Evolutionary conservation across 2,329 filamentous ascomycete genomes (phyloP).

Genomic region (Penicillium sp.): DNA sequence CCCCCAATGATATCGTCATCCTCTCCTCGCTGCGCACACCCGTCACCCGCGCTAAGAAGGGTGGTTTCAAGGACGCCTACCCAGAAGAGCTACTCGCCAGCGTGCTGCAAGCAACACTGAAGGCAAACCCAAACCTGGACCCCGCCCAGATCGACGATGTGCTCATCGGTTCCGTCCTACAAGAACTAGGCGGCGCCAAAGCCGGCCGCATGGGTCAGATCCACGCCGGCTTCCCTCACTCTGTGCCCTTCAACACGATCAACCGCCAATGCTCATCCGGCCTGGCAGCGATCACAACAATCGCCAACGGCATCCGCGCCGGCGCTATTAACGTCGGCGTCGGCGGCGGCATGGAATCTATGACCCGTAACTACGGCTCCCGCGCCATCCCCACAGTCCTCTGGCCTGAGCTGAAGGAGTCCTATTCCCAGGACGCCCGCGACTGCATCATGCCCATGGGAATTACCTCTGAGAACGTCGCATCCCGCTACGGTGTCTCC

Average conservation of each 20-base stretch:
- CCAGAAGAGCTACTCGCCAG: conserved; percentile 79
- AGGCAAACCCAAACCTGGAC: conserved; percentile 70
- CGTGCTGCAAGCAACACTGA: conserved; percentile 66
- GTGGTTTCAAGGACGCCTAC: conserved; percentile 80
- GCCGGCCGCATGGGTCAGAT: conserved; percentile 88
- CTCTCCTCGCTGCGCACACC: conserved; percentile 88
- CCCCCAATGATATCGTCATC: conserved; percentile 79
- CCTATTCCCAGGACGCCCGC: conserved; percentile 64
- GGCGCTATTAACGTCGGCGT: conserved; percentile 73
- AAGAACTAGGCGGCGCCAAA: conserved; percentile 86
- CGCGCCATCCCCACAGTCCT: conserved; percentile 79
- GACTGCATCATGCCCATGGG: conserved; percentile 97
- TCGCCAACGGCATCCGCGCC: conserved; percentile 73
- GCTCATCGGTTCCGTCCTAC: conserved; percentile 82
- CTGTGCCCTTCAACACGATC: conserved; percentile 77
- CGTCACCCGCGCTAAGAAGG: conserved; percentile 78
- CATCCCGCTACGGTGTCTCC: conserved; percentile 69
- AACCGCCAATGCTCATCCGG: conserved; percentile 84
- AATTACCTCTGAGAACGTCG: conserved; percentile 84
- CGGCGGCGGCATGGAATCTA: conserved; percentile 91
- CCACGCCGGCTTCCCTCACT: conserved; percentile 73
- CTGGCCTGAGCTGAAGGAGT: conserved; percentile 71
- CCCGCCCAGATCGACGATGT: conserved; percentile 73
- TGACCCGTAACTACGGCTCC: conserved; percentile 86
- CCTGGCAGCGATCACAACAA: conserved; percentile 71